phyloP scores from a whole-genome alignment of 139 green algal genomes.

The Coelastrella sp. region DNA sequence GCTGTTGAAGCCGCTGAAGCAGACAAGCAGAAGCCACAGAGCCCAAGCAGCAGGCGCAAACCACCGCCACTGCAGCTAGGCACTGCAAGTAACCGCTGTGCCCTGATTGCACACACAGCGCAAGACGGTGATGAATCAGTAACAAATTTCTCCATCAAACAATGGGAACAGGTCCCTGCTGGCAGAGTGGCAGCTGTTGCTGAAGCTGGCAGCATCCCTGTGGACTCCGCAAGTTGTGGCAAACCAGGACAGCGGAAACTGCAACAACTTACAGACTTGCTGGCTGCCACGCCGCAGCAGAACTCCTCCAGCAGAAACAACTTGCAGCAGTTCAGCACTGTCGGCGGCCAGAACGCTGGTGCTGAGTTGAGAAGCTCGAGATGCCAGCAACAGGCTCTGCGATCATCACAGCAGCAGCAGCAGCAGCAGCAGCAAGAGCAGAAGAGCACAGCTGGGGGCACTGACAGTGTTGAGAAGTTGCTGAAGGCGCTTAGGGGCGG shows the following conservation, averaged over 20 bases:
- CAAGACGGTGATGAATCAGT: not conserved
- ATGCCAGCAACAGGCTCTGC: too few species aligned
- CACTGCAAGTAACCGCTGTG: not conserved
- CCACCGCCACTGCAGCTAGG: not conserved
- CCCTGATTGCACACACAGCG: not conserved
- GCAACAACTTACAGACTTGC: not conserved
- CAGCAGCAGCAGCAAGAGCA: not conserved
- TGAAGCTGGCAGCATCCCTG: not conserved
- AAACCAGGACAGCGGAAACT: not conserved
- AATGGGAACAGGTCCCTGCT: not conserved
- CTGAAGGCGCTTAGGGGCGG: not conserved
- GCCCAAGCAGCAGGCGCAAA: not conserved
- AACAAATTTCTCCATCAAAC: too few species aligned
- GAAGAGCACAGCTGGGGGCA: not conserved
- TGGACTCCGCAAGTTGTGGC: not conserved
- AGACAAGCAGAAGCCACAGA: not conserved
- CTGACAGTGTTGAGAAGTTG: not conserved
- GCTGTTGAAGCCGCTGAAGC: not conserved
- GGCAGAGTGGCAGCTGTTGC: not conserved
- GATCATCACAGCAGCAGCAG: not conserved
- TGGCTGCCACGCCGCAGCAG: not conserved
- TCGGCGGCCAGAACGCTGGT: too few species aligned
- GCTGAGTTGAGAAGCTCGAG: too few species aligned
- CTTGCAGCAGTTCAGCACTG: too few species aligned
- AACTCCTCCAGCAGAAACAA: too few species aligned